phyloP scores from a whole-genome alignment of 768 basidiomycete species.

The Lentinula lateritia region DNA sequence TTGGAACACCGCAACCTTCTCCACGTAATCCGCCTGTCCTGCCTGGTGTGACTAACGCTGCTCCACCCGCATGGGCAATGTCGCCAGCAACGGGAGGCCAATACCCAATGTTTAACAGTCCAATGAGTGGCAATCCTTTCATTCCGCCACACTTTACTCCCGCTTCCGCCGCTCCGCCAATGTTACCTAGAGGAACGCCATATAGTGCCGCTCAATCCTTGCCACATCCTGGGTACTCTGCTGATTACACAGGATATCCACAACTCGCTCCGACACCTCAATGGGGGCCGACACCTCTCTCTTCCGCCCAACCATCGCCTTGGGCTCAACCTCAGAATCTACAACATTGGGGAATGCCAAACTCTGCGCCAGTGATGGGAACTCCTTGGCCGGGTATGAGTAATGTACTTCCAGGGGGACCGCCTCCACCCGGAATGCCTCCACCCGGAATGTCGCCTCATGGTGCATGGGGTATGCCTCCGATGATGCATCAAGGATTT shows the following conservation, averaged over 20 bases:
- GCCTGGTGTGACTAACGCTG: background rate
- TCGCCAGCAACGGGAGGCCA: background rate
- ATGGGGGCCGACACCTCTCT: background rate
- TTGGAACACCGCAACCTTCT: slow-evolving; percentile 4
- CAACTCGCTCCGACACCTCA: background rate
- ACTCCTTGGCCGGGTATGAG: slow-evolving; percentile 1
- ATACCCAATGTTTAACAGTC: slow-evolving; percentile 5
- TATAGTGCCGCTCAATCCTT: background rate
- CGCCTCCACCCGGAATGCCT: background rate
- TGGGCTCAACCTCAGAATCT: background rate
- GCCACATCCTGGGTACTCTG: background rate
- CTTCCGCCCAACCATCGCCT: background rate
- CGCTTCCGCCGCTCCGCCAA: background rate
- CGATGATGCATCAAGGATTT: background rate
- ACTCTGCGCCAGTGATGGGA: background rate
- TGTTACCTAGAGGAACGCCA: background rate
- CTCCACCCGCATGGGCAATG: background rate
- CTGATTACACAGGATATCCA: slow-evolving; percentile 1
- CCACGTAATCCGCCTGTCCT: slow-evolving; percentile 3
- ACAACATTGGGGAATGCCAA: background rate
- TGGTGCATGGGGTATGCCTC: background rate
- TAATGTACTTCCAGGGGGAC: background rate
- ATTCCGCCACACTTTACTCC: background rate
- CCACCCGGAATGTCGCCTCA: background rate
- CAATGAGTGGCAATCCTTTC: background rate